Evolutionary conservation across 352 stramenopile species (phyloP).

Genomic region (Phytophthora multivora): DNA sequence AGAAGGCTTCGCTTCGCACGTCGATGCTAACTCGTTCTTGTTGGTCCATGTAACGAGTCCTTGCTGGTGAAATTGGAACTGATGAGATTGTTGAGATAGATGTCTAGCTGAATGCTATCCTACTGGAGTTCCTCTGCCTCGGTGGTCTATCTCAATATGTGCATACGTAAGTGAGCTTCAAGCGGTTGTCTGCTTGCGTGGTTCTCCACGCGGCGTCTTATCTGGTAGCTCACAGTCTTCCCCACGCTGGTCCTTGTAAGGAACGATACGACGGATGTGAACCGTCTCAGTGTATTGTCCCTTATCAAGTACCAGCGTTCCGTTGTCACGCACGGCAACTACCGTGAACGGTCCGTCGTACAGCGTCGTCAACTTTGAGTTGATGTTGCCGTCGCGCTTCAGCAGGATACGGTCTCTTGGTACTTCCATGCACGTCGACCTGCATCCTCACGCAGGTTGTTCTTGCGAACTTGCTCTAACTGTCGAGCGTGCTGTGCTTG

Average conservation of each 20-base stretch:
- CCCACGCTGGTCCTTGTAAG: not conserved
- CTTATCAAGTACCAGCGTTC: not conserved
- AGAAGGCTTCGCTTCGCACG: too few species aligned
- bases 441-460: not conserved
- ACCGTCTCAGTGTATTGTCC: not conserved
- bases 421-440: not conserved
- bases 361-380: not conserved
- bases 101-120: not conserved
- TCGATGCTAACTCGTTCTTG: too few species aligned
- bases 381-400: not conserved
- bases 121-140: not conserved
- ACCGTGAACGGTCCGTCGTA: not conserved
- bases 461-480: not conserved
- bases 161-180: not conserved
- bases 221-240: not conserved
- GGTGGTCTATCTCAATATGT: not conserved
- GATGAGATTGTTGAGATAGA: too few species aligned
- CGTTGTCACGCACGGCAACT: not conserved
- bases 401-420: not conserved
- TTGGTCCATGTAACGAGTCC: too few species aligned
- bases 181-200: not conserved
- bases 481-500: not conserved
- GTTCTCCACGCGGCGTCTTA: not conserved
- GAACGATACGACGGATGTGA: not conserved
- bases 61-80: too few species aligned